Percentiles rank a stretch among this genome's conserved stretches.
Conservation (phyloP, 1,284 basidiomycete species). For the Puccinia novopanici region DNA sequence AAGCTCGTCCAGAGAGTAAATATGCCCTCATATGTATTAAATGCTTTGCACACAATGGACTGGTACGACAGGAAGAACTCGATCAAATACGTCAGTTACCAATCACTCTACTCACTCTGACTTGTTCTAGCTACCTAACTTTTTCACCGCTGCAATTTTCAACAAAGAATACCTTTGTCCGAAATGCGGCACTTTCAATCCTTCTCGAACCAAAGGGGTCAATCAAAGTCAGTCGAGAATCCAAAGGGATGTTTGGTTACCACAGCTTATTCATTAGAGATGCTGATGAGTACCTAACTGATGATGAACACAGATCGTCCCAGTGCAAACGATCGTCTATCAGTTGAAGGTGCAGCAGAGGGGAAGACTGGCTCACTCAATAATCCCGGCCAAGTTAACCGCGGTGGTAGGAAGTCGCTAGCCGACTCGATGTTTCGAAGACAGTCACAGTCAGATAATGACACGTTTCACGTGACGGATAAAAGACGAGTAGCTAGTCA, state of each 20-base stretch:
- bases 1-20: slow-evolving; percentile 64
- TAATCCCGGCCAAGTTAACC: background rate
- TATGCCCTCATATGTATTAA: slow-evolving; percentile 93
- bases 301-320: background rate
- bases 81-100: slow-evolving; percentile 79
- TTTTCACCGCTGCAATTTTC: background rate
- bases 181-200: slow-evolving; percentile 49
- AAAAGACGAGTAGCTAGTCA: slow-evolving; percentile 14
- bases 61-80: slow-evolving; percentile 85
- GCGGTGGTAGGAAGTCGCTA: slow-evolving; percentile 14
- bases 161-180: slow-evolving; percentile 38
- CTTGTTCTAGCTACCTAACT: too few species aligned
- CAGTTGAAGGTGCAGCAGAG: background rate
- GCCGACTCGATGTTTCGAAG: background rate
- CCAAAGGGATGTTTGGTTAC: too few species aligned
- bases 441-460: background rate
- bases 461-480: slow-evolving; percentile 10
- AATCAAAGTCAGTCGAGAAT: slow-evolving; percentile 15
- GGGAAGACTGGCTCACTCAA: background rate
- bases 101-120: background rate
- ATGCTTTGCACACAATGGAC: slow-evolving; percentile 90
- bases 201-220: slow-evolving; percentile 9
- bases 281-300: background rate
- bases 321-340: background rate
- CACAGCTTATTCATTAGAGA: background rate